Conservation (phyloP, 805 yeast species). For the Zygosaccharomyces siamensis region DNA sequence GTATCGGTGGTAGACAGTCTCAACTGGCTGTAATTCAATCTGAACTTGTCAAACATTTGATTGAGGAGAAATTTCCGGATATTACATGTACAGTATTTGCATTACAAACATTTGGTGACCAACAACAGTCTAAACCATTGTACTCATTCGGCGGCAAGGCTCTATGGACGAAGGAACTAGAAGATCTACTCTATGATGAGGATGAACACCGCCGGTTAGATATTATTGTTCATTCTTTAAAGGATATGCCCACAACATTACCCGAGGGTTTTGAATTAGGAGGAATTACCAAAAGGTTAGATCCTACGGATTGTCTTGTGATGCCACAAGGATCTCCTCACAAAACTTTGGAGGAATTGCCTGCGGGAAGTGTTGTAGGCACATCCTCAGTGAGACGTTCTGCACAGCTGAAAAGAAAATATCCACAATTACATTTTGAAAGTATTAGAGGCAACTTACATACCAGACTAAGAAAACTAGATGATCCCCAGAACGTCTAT, state of each 20-base stretch:
- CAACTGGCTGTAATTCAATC: constrained; percentile 83
- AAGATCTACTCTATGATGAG: constrained; percentile 60
- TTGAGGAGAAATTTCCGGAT: constrained; percentile 58
- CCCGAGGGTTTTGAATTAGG: constrained; percentile 91
- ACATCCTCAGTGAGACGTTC: constrained; percentile 92
- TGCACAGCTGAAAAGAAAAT: constrained; percentile 76
- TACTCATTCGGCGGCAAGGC: constrained; percentile 96
- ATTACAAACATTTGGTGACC: constrained; percentile 84
- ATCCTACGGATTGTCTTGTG: constrained; percentile 88
- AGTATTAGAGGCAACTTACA: constrained; percentile 81
- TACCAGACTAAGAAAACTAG: constrained; percentile 78
- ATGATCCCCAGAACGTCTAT: constrained; percentile 58
- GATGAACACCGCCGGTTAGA: constrained; percentile 69
- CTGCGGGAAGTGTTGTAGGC: constrained; percentile 82
- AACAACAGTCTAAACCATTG: constrained; percentile 75
- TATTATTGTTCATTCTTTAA: constrained; percentile 87
- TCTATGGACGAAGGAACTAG: constrained; percentile 93
- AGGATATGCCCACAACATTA: constrained; percentile 85
- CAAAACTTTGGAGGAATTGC: constrained; percentile 65
- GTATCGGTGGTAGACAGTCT: constrained; percentile 87
- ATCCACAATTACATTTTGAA: constrained; percentile 73
- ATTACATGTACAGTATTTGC: constrained; percentile 73
- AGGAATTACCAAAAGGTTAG: constrained; percentile 79
- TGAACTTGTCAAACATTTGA: constrained; percentile 59
- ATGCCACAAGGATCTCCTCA: constrained; percentile 65